Percentiles rank a stretch among this genome's conserved stretches.
These are phyloP conservation scores for Leptographium radiaticola DNA, from an alignment of 2,329 filamentous ascomycete genomes.

Conservation along the genomic window DNA sequence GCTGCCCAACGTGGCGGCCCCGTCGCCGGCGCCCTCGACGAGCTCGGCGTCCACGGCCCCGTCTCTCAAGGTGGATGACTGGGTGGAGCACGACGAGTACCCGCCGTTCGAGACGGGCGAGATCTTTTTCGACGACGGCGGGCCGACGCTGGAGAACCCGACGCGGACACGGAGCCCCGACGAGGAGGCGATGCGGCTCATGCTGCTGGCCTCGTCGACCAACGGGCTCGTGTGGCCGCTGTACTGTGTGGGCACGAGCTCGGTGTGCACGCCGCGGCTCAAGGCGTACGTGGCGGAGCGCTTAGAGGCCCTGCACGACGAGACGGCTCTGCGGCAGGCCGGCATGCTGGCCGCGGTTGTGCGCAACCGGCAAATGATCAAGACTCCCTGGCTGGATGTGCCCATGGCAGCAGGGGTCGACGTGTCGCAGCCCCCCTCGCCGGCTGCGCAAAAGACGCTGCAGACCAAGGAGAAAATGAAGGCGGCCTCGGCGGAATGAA, in stretches of 20 bases:
- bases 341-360: slow-evolving; percentile 28
- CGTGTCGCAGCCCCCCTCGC: neutral
- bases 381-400: slow-evolving; percentile 9
- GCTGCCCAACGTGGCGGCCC: slow-evolving; percentile 4
- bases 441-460: neutral
- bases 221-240: slow-evolving; percentile 38
- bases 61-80: neutral
- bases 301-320: slow-evolving; percentile 29
- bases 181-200: slow-evolving; percentile 29
- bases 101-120: slow-evolving; percentile 1
- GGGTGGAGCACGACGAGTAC: neutral
- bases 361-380: slow-evolving; percentile 20
- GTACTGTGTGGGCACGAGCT: slow-evolving; percentile 34
- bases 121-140: slow-evolving; percentile 12
- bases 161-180: slow-evolving; percentile 21
- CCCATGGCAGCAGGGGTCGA: neutral
- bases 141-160: slow-evolving; percentile 27
- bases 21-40: slow-evolving; percentile 7
- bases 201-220: slow-evolving; percentile 34
- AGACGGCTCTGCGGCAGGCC: slow-evolving; percentile 33
- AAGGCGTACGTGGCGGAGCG: slow-evolving; percentile 30
- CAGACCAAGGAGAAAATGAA: too few species aligned
- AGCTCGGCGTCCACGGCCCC: neutral
- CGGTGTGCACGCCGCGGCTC: slow-evolving; percentile 26
- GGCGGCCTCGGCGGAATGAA: neutral